Evolutionary conservation across 2,329 filamentous ascomycete species (phyloP).

Genomic region (Epicoccum nigrum): DNA sequence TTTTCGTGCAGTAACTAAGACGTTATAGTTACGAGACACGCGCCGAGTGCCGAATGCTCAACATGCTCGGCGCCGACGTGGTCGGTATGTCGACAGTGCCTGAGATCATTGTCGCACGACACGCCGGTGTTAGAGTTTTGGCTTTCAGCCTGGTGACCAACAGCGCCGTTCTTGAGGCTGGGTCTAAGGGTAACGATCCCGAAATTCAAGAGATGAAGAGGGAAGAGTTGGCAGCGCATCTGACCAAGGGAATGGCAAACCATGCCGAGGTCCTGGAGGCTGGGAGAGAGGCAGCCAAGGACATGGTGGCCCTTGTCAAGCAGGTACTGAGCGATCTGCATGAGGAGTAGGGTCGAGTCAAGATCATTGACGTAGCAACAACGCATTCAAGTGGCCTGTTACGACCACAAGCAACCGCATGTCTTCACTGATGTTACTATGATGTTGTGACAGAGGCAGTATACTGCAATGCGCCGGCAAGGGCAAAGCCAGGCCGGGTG

Average conservation of each 20-base stretch:
- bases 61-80: constrained; percentile 67
- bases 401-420: not conserved
- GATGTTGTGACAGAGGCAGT: not conserved
- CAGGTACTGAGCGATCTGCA: constrained; percentile 52
- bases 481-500: not conserved
- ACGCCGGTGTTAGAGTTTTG: constrained; percentile 66
- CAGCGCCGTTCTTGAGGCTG: constrained; percentile 64
- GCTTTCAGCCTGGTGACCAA: constrained; percentile 72
- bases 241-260: constrained; percentile 66
- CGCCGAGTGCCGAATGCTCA: constrained; percentile 68
- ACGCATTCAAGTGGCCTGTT: not conserved
- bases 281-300: constrained; percentile 63
- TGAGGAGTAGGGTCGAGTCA: constrained; percentile 17
- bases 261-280: constrained; percentile 70
- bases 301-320: constrained; percentile 64
- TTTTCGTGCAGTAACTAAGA: constrained; percentile 15
- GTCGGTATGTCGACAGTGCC: constrained; percentile 75
- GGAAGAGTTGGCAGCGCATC: constrained; percentile 59
- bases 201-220: constrained; percentile 58
- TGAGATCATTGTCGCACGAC: constrained; percentile 70
- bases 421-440: not conserved
- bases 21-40: constrained; percentile 64
- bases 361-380: not conserved
- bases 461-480: not conserved
- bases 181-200: constrained; percentile 63